phyloP scores from a whole-genome alignment of 371 early-diverging fungal species.

The Dinochytrium kinnereticum region DNA sequence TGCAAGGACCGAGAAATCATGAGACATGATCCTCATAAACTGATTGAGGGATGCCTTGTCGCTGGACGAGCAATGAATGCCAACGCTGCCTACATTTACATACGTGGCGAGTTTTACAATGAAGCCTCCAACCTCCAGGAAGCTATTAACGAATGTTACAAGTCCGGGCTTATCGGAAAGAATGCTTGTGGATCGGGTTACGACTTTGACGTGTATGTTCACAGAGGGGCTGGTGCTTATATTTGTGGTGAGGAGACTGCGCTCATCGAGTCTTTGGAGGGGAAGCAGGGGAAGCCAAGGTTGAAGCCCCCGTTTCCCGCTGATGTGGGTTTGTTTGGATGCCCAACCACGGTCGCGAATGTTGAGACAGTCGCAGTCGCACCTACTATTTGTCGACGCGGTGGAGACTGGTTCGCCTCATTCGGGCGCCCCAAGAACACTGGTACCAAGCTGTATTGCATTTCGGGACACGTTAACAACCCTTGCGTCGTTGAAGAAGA shows the following conservation, averaged over 20 bases:
- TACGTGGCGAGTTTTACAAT: slow-evolving; percentile 98
- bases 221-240: slow-evolving; percentile 96
- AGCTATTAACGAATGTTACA: slow-evolving; percentile 96
- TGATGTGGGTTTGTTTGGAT: slow-evolving; percentile 96
- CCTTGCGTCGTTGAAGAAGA: slow-evolving; percentile 98
- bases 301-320: slow-evolving; percentile 99
- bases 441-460: slow-evolving; percentile 97
- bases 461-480: slow-evolving; percentile 96
- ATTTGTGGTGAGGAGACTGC: slow-evolving; percentile 98
- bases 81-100: slow-evolving; percentile 96
- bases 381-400: slow-evolving; percentile 92
- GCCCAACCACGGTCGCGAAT: slow-evolving; percentile 97
- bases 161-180: slow-evolving; percentile 95
- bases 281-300: slow-evolving; percentile 97
- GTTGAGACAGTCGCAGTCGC: slow-evolving; percentile 98
- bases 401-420: slow-evolving; percentile 92
- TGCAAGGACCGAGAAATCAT: slow-evolving; percentile 99
- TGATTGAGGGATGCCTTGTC: slow-evolving; percentile 94
- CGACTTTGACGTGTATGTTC: slow-evolving; percentile 96
- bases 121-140: slow-evolving; percentile 93
- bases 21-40: slow-evolving; percentile 97
- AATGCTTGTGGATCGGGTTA: slow-evolving; percentile 96
- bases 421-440: slow-evolving; percentile 93
- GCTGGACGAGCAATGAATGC: slow-evolving; percentile 98
- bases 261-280: slow-evolving; percentile 96